A percentile compares a stretch with the other conserved stretches of the same genome.
phyloP scores from a whole-genome alignment of 2,329 filamentous ascomycete species.

The Neofusicoccum sp. region DNA sequence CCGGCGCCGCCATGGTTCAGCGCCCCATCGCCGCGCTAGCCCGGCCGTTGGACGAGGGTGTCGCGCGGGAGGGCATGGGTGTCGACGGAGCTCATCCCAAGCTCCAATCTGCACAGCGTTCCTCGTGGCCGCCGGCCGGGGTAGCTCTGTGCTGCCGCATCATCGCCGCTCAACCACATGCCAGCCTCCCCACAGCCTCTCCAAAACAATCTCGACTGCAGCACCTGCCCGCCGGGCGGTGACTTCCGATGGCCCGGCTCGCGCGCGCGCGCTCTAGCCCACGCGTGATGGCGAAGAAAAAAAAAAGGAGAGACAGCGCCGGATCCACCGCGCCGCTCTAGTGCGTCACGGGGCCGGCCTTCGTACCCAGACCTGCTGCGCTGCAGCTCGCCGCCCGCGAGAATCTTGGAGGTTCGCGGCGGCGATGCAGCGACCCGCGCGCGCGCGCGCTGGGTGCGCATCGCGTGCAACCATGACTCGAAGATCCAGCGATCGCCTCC shows the following conservation, averaged over 20 bases:
- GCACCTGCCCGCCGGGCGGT: neutral
- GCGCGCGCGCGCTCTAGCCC: conserved; percentile 1
- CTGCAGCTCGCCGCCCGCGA: conserved; percentile 17
- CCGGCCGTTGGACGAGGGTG: conserved; percentile 16
- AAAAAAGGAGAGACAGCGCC: neutral
- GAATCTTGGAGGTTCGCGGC: conserved; percentile 13
- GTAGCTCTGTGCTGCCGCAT: neutral
- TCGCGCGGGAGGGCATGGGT: conserved; percentile 15
- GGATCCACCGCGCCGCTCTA: conserved; percentile 10
- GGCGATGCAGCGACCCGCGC: conserved; percentile 7
- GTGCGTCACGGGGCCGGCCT: conserved; percentile 13
- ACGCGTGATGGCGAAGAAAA: conserved; percentile 15
- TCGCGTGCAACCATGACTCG: conserved; percentile 17
- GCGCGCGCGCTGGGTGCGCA: neutral
- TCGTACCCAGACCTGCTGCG: neutral
- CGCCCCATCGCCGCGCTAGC: conserved; percentile 2
- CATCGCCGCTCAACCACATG: neutral
- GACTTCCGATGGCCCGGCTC: neutral
- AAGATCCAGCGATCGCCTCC: conserved; percentile 13
- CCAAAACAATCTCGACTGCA: neutral
- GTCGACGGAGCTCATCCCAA: conserved; percentile 8
- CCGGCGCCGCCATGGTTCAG: conserved; percentile 8
- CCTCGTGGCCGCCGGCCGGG: conserved; percentile 12
- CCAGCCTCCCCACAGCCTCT: neutral
- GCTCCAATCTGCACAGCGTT: conserved; percentile 7